Conservation (phyloP, 192 early-diverging fungal species). For the Glomus cerebriforme region DNA sequence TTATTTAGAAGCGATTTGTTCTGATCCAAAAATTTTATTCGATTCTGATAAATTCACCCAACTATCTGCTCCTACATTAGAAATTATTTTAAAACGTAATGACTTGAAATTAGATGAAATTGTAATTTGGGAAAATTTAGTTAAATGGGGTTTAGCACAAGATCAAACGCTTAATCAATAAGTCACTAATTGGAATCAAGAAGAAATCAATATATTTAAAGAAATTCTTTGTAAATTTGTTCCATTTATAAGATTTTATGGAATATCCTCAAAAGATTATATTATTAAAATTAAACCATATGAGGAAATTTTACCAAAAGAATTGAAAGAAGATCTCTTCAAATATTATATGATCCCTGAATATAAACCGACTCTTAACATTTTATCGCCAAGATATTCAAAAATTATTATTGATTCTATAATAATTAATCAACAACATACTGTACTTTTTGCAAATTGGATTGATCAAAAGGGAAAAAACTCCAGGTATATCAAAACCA, state of each 20-base stretch:
- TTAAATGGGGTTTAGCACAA: conserved; percentile 23
- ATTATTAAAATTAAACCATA: conserved; percentile 1
- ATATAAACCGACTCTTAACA: neutral
- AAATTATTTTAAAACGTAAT: conserved; percentile 5
- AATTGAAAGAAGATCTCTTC: neutral
- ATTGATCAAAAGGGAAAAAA: no score
- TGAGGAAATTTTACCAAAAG: neutral
- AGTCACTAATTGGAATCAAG: no score
- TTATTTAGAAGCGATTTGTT: no score
- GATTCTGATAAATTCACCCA: no score
- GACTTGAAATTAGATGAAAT: conserved; percentile 20
- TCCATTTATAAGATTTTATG: conserved; percentile 9
- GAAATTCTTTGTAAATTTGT: neutral
- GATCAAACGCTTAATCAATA: neutral
- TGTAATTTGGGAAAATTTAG: conserved; percentile 15
- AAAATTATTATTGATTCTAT: neutral
- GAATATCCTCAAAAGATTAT: neutral
- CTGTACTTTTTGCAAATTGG: no score
- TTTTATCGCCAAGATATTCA: neutral
- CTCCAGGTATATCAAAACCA: no score
- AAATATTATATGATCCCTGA: neutral
- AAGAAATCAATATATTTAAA: neutral
- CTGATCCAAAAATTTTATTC: no score
- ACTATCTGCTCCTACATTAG: no score
- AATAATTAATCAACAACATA: no score